A percentile compares a stretch with the other conserved stretches of the same genome.
phyloP scores from a whole-genome alignment of 2,329 filamentous ascomycete genomes.

The Aspergillus sp. region DNA sequence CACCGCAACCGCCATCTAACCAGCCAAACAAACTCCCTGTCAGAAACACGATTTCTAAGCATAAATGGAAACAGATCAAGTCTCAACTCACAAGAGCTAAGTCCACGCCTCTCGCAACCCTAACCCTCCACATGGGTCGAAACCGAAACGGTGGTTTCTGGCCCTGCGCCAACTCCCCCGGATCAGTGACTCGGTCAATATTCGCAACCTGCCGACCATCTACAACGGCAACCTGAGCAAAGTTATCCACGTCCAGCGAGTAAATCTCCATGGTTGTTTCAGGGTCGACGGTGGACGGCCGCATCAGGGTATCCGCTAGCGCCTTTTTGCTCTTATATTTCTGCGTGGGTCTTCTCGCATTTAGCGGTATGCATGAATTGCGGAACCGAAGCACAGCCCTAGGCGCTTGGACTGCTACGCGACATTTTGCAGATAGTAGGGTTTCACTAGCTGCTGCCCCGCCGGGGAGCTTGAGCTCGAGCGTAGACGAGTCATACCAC shows the following conservation, averaged over 20 bases:
- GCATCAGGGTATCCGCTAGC: not conserved
- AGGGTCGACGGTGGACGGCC: not conserved
- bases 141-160: slow-evolving; percentile 18
- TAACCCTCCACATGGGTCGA: slow-evolving; percentile 18
- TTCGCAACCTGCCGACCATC: slow-evolving; percentile 10
- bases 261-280: slow-evolving; percentile 15
- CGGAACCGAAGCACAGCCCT: slow-evolving; percentile 14
- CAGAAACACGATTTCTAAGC: not conserved
- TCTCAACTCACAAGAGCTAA: slow-evolving; percentile 14
- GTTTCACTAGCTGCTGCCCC: not conserved
- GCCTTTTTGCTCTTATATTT: not conserved
- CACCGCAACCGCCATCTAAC: slow-evolving; percentile 17
- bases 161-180: slow-evolving; percentile 12
- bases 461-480: slow-evolving; percentile 16
- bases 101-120: slow-evolving; percentile 17
- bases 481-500: slow-evolving; percentile 17
- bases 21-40: not conserved
- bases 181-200: slow-evolving; percentile 15
- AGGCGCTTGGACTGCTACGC: slow-evolving; percentile 16
- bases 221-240: slow-evolving; percentile 16
- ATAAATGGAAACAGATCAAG: not conserved
- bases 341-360: not conserved
- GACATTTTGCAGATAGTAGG: slow-evolving; percentile 16
- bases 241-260: slow-evolving; percentile 15
- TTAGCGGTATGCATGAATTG: slow-evolving; percentile 2